Percentiles rank a stretch among this genome's conserved stretches.
Conservation (phyloP, 352 stramenopile species). For the Paralagenidium karlingii region DNA sequence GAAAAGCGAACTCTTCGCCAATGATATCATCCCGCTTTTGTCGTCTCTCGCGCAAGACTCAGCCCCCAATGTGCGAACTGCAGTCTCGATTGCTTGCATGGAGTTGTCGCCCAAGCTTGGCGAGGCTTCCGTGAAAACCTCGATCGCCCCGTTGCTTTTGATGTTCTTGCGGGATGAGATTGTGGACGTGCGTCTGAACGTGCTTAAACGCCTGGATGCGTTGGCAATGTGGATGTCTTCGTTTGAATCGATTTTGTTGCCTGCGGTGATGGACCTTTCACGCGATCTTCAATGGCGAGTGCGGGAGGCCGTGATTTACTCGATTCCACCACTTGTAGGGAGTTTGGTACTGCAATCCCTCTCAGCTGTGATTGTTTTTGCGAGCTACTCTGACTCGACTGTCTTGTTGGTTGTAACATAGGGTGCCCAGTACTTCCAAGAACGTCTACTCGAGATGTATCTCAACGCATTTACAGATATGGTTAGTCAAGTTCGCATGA, state of each 20-base stretch:
- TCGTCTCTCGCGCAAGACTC: constrained; percentile 87
- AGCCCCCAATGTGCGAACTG: constrained; percentile 74
- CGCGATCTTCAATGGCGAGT: constrained; percentile 91
- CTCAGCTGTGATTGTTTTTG: constrained; percentile 22
- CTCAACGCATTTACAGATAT: constrained; percentile 87
- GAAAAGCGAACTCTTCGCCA: constrained; percentile 82
- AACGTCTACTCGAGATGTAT: constrained; percentile 82
- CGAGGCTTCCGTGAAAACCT: constrained; percentile 82
- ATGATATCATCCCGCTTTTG: constrained; percentile 83
- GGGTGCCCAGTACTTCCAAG: constrained; percentile 71
- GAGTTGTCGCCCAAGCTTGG: constrained; percentile 88
- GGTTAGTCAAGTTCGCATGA: constrained; percentile 91
- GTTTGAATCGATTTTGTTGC: constrained; percentile 62
- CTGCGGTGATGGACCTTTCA: constrained; percentile 85
- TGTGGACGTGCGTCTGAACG: constrained; percentile 90
- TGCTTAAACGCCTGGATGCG: constrained; percentile 87
- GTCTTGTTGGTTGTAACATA: constrained; percentile 37
- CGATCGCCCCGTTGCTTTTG: constrained; percentile 57
- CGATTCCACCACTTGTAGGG: constrained; percentile 85
- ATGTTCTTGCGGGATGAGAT: constrained; percentile 82
- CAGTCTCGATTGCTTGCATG: constrained; percentile 82
- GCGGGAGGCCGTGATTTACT: constrained; percentile 83
- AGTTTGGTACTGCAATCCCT: constrained; percentile 52
- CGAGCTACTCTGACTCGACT: constrained; percentile 35
- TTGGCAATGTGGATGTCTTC: constrained; percentile 86